Conservation (phyloP, 108 stramenopile genomes). For the Pseudonitzschia delicatissima region DNA sequence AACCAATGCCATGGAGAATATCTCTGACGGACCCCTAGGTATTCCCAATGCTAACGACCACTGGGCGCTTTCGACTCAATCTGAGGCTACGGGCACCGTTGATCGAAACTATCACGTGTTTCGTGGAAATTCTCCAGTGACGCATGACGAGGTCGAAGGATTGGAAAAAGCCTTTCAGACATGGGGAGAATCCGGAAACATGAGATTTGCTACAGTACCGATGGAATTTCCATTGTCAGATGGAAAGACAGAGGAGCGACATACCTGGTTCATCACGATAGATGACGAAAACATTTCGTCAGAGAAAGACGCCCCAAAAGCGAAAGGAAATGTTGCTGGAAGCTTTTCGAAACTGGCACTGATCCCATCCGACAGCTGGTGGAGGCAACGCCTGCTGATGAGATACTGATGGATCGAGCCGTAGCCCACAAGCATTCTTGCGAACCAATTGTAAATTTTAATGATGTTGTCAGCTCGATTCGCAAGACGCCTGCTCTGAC, state of each 20-base stretch:
- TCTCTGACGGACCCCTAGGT: slow-evolving; percentile 8
- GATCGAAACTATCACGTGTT: slow-evolving; percentile 81
- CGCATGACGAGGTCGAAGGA: slow-evolving; percentile 41
- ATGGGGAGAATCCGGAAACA: slow-evolving; percentile 70
- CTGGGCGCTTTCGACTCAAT: slow-evolving; percentile 56
- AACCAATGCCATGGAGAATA: slow-evolving; percentile 19
- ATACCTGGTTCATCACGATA: slow-evolving; percentile 89
- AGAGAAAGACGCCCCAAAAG: slow-evolving; percentile 44
- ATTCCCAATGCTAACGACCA: slow-evolving; percentile 18
- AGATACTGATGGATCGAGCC: slow-evolving; percentile 76
- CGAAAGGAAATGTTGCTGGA: slow-evolving; percentile 54
- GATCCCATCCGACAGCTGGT: slow-evolving; percentile 73
- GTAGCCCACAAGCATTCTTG: slow-evolving; percentile 69
- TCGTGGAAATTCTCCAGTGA: slow-evolving; percentile 74
- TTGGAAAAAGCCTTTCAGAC: slow-evolving; percentile 71
- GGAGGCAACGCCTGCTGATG: slow-evolving; percentile 71
- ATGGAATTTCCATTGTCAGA: slow-evolving; percentile 38
- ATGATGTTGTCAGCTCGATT: slow-evolving; percentile 31
- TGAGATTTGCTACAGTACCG: slow-evolving; percentile 87
- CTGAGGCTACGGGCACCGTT: slow-evolving; percentile 55
- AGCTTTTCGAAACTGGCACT: slow-evolving; percentile 80
- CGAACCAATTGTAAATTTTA: slow-evolving; percentile 66
- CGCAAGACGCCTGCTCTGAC: slow-evolving; percentile 13
- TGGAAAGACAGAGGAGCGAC: slow-evolving; percentile 27
- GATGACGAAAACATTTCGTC: slow-evolving; percentile 44